phyloP scores from a whole-genome alignment of 2,329 filamentous ascomycete genomes.

The Penicillium sp. region DNA sequence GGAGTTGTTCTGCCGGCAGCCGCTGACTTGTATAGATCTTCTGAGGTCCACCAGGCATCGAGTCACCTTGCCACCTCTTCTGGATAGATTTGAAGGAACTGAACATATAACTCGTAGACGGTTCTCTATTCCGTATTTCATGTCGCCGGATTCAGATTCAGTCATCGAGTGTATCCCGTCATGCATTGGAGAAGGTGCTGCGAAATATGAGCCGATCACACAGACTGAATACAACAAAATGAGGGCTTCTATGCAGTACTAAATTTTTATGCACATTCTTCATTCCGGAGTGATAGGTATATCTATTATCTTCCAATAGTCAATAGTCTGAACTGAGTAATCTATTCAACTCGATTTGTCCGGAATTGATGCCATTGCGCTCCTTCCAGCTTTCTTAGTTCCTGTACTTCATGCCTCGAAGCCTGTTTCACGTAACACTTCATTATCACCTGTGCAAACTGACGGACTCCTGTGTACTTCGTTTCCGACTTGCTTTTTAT shows the following conservation, averaged over 20 bases:
- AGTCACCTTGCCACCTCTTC: conserved; percentile 48
- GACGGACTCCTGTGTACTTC: not conserved
- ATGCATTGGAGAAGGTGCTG: conserved; percentile 44
- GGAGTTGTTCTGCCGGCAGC: not conserved
- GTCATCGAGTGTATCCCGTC: conserved; percentile 55
- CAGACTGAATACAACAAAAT: conserved; percentile 36
- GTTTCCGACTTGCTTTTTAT: not conserved
- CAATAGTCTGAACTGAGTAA: too few relatives aligned
- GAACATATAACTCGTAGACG: conserved; percentile 50
- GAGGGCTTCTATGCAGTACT: conserved; percentile 22
- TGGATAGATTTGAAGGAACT: conserved; percentile 39
- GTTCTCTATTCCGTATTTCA: conserved; percentile 63
- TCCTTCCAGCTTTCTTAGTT: not conserved
- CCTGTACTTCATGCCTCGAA: not conserved
- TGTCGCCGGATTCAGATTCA: conserved; percentile 51
- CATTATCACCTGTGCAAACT: not conserved
- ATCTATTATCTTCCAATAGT: too few relatives aligned
- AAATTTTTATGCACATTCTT: not conserved
- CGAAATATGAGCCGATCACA: conserved; percentile 54
- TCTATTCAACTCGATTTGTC: too few relatives aligned
- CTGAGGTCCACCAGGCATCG: conserved; percentile 56
- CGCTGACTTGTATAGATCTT: conserved; percentile 37
- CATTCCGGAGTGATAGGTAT: too few relatives aligned
- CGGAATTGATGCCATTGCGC: not conserved
- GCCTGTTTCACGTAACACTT: not conserved